Evolutionary conservation across 2,329 filamentous ascomycete species (phyloP), one percentile per base, ranked within the genome.

Genomic region (Exophiala calicioides): DNA sequence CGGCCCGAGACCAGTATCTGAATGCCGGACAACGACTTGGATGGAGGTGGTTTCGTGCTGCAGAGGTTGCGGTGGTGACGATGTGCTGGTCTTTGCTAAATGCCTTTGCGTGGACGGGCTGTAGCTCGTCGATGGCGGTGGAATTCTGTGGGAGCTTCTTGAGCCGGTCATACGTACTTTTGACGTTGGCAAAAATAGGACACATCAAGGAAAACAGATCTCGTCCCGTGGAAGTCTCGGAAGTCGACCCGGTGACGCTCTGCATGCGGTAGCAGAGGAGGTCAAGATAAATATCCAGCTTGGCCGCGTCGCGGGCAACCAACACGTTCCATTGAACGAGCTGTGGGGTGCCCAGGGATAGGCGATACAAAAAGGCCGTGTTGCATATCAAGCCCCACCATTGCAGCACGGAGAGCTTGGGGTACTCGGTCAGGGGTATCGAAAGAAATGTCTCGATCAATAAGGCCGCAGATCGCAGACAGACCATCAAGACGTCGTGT

Each of bases 361-460:
- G 15, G 9, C 41, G 41, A 23, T 44, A 44, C 4, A 44, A 31
- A 15, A 19, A 44, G 2, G 41, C 41, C 8, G 41, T 44, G 41
- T 44, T 36, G 31, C 24, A 27, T 27, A 27, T 27, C 24, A 27
- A 27, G 24, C 24, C 24, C 24, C 24, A 27, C 24, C 24, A 7
- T 27, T 27, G 7, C 24, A 27, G 24, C 24, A 27, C n/a, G 24
- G 24, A n/a, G 24, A 44, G 19, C n/a, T 35, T 35, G 9, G 30
- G 10, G 27, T 44, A 44, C 21, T 44, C 31, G 7, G 13, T 21
- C 3, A 27, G 21, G 16, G 41, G 31, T 12, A 44, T 30, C 3
- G 41, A 44, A 20, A 44, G 41, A 15, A 44, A 44, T 44, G 41
- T 44, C 31, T 44, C 41, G 16, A 35, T 16, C 9, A 27, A 13